Conservation (phyloP, 108 stramenopile genomes). For the Aurantiochytrium sp. region DNA sequence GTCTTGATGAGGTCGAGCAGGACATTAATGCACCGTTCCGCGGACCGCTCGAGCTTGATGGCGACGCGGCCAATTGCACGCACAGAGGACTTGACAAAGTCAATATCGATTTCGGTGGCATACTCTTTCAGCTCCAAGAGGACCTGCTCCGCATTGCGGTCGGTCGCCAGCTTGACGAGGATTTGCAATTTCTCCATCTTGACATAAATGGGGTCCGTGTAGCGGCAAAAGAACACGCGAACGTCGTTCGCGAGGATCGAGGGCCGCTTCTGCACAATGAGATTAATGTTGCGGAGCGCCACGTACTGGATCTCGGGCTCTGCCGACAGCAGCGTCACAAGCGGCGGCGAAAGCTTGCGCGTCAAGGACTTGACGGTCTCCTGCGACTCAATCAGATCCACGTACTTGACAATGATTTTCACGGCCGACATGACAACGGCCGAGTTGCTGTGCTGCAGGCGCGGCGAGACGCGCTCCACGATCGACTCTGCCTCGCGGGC, state of each 20-base stretch:
- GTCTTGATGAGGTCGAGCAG: conserved; percentile 96
- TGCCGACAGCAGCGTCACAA: conserved; percentile 85
- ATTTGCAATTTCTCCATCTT: conserved; percentile 99
- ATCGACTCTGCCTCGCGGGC: conserved; percentile 91
- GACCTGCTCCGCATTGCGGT: conserved; percentile 86
- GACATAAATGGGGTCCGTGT: conserved; percentile 99
- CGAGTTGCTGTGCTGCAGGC: conserved; percentile 94
- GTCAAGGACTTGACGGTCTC: conserved; percentile 73
- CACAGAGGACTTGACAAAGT: conserved; percentile 95
- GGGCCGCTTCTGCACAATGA: conserved; percentile 95
- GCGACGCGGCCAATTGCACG: conserved; percentile 95
- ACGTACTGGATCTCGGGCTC: conserved; percentile 99
- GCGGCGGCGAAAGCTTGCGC: conserved; percentile 92
- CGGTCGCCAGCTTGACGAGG: conserved; percentile 91
- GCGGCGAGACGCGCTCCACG: conserved; percentile 95
- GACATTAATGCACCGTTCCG: conserved; percentile 95
- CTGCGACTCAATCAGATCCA: conserved; percentile 75
- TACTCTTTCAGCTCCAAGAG: conserved; percentile 96
- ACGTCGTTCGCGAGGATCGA: conserved; percentile 91
- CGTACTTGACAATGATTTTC: conserved; percentile 90
- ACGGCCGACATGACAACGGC: conserved; percentile 98
- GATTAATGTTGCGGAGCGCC: conserved; percentile 94
- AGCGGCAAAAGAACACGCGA: conserved; percentile 99
- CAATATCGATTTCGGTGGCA: conserved; percentile 95
- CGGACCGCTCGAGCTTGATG: conserved; percentile 94